Evolutionary conservation across 2,329 filamentous ascomycete genomes (phyloP).

Genomic region (Sporothrix mexicana): DNA sequence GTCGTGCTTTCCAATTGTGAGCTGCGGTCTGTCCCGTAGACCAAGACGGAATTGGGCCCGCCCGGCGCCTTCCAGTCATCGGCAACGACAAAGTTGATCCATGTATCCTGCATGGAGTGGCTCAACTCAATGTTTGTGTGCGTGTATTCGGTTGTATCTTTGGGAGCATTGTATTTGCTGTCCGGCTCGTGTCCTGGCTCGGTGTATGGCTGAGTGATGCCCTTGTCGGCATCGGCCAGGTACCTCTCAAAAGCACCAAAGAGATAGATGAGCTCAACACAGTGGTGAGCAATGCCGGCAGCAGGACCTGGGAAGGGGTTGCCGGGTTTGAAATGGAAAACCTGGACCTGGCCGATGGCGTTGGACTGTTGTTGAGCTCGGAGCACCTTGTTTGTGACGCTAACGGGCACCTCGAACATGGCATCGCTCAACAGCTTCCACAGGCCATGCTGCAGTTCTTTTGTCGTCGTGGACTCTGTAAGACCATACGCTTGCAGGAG

Average conservation of each 20-base stretch:
- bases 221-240: slow-evolving; percentile 34
- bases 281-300: slow-evolving; percentile 30
- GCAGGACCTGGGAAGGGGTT: slow-evolving; percentile 31
- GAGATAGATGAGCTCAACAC: slow-evolving; percentile 32
- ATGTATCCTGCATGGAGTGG: slow-evolving; percentile 25
- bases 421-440: slow-evolving; percentile 15
- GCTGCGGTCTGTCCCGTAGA: slow-evolving; percentile 2
- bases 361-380: background rate
- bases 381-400: background rate
- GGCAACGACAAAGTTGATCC: slow-evolving; percentile 13
- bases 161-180: background rate
- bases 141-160: slow-evolving; percentile 9
- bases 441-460: slow-evolving; percentile 8
- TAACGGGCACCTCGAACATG: slow-evolving; percentile 19
- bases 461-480: background rate
- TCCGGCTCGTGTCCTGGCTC: slow-evolving; percentile 4
- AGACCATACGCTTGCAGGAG: background rate
- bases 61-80: slow-evolving; percentile 24
- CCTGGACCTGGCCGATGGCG: slow-evolving; percentile 20
- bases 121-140: slow-evolving; percentile 27
- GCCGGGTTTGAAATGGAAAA: slow-evolving; percentile 23
- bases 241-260: slow-evolving; percentile 28
- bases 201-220: slow-evolving; percentile 36
- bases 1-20: background rate
- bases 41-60: background rate